Base-by-base conservation (phyloP, 106 monocot genomes). In the Dendrobium officinale region DNA sequence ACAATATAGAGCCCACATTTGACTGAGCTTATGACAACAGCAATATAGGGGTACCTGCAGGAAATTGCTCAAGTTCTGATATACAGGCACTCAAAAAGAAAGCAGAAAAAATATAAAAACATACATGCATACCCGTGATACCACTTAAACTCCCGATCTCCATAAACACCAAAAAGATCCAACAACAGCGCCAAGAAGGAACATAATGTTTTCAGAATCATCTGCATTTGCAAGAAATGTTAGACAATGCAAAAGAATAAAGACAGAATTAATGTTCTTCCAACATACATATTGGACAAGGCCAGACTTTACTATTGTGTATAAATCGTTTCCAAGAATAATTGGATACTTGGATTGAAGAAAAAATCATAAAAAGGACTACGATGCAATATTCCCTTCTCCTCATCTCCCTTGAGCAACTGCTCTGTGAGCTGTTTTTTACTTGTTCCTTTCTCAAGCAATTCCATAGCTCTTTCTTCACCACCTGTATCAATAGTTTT, bases 1-100 rank as follows among this genome's bases (percentile, higher is more conserved):
- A 78, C 95, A 95, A 78, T 92, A 92, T 79, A 95, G 80, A 83
- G 92, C 95, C 95, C 95, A 95, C 84, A 88, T 89, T 78, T 95
- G 92, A 86, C 95, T 92, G 81, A 95, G 75, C 91, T 95, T 68
- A 95, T 78, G 29, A 92, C 80, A 67, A 92, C 80, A 77, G 92
- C 73, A 85, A 95, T 89, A 81, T 92, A 95, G 29, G 95, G 92
- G 83, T 92, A 95, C 89, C 92, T 95, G 83, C 67, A 82, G 83
- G 5, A 33, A 75, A 79, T 42, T 77, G 41, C 54, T 15, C 40
- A 47, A 37, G 18, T 48, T 26, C 18, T 33, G 11, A 17, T 4
- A 0, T 48, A 48, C 15, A 68, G 43, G 26, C 40, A 77, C 7
- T 0, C 45, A 20, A 79, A 67, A 19, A 73, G 16, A 33, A 77